Percentiles rank a stretch among this genome's conserved stretches.
These are phyloP conservation scores for Xanthoconium stramineum DNA, from an alignment of 768 basidiomycete genomes.

Conservation along the genomic window DNA sequence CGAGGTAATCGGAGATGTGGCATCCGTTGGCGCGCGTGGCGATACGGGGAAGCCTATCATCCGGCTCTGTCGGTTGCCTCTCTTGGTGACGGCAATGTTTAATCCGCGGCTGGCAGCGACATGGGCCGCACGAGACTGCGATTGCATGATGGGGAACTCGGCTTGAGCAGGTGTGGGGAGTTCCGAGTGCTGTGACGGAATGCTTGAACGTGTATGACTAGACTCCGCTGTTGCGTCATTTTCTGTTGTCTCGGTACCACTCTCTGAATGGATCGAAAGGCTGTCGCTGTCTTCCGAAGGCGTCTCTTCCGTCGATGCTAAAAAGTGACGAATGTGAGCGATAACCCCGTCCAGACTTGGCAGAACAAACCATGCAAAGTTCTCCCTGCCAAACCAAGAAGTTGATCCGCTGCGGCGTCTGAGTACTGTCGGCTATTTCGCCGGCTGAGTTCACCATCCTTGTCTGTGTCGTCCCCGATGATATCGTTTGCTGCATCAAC, in stretches of 20 bases:
- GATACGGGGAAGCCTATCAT: conserved; percentile 61
- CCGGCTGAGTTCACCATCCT: conserved; percentile 45
- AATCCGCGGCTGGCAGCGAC: conserved; percentile 70
- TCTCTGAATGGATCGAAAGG: conserved; percentile 65
- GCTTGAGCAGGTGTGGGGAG: conserved; percentile 14
- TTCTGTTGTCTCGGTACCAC: conserved; percentile 70
- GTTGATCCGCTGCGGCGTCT: conserved; percentile 76
- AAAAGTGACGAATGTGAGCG: conserved; percentile 8
- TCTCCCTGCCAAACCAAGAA: conserved; percentile 76
- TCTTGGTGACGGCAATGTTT: conserved; percentile 57
- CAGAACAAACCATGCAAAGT: conserved; percentile 55
- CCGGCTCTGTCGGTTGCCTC: conserved; percentile 61
- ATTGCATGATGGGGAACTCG: conserved; percentile 35
- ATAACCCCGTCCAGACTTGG: not conserved
- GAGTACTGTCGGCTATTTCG: conserved; percentile 85
- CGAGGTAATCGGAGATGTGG: conserved; percentile 13
- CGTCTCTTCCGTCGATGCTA: conserved; percentile 53
- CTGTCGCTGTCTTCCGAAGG: conserved; percentile 72
- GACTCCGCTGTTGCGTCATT: conserved; percentile 51
- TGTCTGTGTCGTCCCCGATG: conserved; percentile 22
- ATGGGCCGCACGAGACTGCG: conserved; percentile 54
- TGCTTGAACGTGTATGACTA: conserved; percentile 37
- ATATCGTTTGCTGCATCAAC: conserved; percentile 46
- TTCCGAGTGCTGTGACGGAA: conserved; percentile 28
- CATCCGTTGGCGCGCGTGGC: conserved; percentile 27